Base-by-base conservation (phyloP, 495 filamentous ascomycete genomes). In the Acidomyces sp. region DNA sequence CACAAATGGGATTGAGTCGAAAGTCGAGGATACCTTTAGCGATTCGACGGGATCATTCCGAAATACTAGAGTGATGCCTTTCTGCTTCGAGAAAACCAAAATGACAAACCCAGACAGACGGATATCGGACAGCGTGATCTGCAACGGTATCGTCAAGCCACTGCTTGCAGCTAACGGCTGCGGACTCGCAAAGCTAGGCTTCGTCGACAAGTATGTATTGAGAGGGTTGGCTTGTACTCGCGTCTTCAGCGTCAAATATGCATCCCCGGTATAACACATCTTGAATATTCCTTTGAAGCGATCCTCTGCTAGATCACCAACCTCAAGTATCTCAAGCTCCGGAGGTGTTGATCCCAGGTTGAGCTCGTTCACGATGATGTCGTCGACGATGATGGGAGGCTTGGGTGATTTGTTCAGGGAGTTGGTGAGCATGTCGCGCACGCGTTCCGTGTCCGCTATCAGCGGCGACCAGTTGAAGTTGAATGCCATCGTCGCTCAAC, bases 381-480 rank as follows among this genome's bases (percentile, higher is more conserved):
- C 90, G 71, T 95, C 90, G 67, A 95, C 90, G 57, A 97, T 97
- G 55, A 97, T 97, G 25, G 90, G 88, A 4, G 90, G 90, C 54
- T 97, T 97, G 34, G 88, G 86, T 23, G 85, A 93, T 62, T 96
- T 96, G 71, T 97, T 97, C 51, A 97, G 70, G 21, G 90, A 92
- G 30, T 80, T 77, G 18, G 90, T 97, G 34, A 97, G 73, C 55
- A 96, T 82, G 51, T 94, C 87, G 58, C 87, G 82, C 36, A 90
- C 90, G 54, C 85, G 76, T 54, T 77, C 74, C 62, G 85, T 85
- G 68, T 94, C 84, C 52, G 87, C 87, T 62, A 87, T 86, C 51
- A 97, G 74, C 57, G 90, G 90, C 72, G 86, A 93, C 90, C 90
- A 97, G 85, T 96, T 97, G 83, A 97, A 96, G 70, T 94, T 95